These are phyloP conservation scores for Paramecium sonneborni DNA, from an alignment of 73 alveolate genomes.

Conservation along the genomic window DNA sequence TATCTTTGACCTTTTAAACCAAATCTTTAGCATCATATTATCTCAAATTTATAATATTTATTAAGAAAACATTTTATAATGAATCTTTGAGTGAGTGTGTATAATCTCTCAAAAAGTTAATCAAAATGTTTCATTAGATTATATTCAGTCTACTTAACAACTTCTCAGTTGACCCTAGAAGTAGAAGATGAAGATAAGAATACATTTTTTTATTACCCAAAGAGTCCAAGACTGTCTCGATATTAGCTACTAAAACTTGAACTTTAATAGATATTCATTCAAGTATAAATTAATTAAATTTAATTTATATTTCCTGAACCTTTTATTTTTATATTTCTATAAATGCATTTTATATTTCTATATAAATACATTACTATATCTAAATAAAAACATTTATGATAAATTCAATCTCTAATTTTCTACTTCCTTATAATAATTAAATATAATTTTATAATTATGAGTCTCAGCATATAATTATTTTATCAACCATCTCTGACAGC, in stretches of 20 bases:
- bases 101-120: slow-evolving; percentile 40
- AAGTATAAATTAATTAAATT: slow-evolving; percentile 29
- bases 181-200: neutral
- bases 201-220: slow-evolving; percentile 46
- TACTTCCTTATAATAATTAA: neutral
- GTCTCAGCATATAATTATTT: slow-evolving; percentile 1
- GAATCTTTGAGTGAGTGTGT: slow-evolving; percentile 35
- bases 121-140: slow-evolving; percentile 45
- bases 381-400: neutral
- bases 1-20: slow-evolving; percentile 33
- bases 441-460: neutral
- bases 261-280: slow-evolving; percentile 45
- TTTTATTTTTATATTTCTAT: neutral
- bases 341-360: too few relatives aligned
- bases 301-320: neutral
- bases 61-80: slow-evolving; percentile 18
- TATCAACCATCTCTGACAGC: slow-evolving; percentile 40
- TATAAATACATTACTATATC: neutral
- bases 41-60: slow-evolving; percentile 40
- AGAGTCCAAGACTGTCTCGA: slow-evolving; percentile 33
- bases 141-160: slow-evolving; percentile 21
- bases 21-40: slow-evolving; percentile 54
- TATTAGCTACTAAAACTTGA: slow-evolving; percentile 39
- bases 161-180: slow-evolving; percentile 50
- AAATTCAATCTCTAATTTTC: neutral